Evolutionary conservation across 352 stramenopile species (phyloP), one percentile per base, ranked within the genome.

Genomic region (Peronospora farinosa): DNA sequence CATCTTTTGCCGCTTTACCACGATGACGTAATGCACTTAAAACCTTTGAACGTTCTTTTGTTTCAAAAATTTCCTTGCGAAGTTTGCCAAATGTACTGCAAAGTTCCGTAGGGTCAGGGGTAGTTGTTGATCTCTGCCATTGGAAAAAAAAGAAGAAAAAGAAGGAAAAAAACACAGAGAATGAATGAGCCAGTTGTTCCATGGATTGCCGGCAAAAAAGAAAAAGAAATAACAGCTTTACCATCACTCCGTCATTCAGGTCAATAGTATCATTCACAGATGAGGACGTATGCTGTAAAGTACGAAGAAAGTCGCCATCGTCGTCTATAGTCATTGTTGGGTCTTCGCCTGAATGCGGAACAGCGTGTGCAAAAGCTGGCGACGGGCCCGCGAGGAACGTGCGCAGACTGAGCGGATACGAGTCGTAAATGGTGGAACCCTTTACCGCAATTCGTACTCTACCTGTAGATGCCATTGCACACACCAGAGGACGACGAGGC

Each of bases 11-110:
- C 12, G 69, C 43, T 44, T 84, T 86, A 17, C 63, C 68, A 13
- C 80, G 74, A 31, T 84, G 78, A 43, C 80, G 80, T 55, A 92
- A 69, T 48, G 78, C 79, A 46, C 78, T 89, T 25, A 88, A 47
- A 44, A 92, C 71, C 43, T 80, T 82, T 31, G 78, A 89, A 9
- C 76, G 70, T 51, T 87, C 74, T 48, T 80, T 87, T 6, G 78
- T 88, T 64, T 89, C 78, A 52, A 84, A 89, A 28, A 86, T 63
- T 47, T 86, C 74, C 52, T 69, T 78, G 44, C 78, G 78, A 56
- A 88, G 85, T 52, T 83, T 87, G 49, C 77, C 76, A 46, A 84
- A 84, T 7, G 73, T 67, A 17, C 58, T 81, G 59, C 50, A 72
- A 8, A 86, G 58, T 42, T 57, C 60, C 16, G 60, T 47, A 10